Conservation (phyloP, 805 yeast species). For the Scheffersomyces amazonensis region DNA sequence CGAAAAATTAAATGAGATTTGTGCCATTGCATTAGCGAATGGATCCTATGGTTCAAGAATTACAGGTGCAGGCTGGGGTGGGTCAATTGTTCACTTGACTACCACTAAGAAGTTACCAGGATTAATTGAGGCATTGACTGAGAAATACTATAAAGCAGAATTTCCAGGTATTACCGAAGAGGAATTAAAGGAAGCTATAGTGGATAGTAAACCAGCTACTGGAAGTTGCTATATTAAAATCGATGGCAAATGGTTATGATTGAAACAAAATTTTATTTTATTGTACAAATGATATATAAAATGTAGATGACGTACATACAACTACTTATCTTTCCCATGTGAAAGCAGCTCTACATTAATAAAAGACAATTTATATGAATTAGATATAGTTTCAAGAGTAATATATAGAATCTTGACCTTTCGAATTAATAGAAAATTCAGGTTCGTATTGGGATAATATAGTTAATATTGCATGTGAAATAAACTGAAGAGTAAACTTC, state of each 20-base stretch:
- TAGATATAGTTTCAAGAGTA: too few relatives aligned
- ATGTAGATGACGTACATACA: too few relatives aligned
- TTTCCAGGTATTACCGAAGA: slow-evolving; percentile 47
- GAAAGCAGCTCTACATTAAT: too few relatives aligned
- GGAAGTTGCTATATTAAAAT: slow-evolving; percentile 31
- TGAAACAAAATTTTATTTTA: too few relatives aligned
- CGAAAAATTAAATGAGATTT: slow-evolving; percentile 50
- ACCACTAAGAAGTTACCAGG: slow-evolving; percentile 35
- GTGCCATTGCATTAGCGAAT: slow-evolving; percentile 48
- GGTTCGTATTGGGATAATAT: too few relatives aligned
- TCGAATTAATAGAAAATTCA: too few relatives aligned
- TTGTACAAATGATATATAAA: too few relatives aligned
- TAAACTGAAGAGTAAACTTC: too few relatives aligned
- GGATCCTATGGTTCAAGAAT: slow-evolving; percentile 67
- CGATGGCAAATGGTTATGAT: neutral
- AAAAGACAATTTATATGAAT: too few relatives aligned
- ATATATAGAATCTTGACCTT: too few relatives aligned
- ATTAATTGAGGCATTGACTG: slow-evolving; percentile 42
- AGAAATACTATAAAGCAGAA: slow-evolving; percentile 48
- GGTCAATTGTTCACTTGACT: slow-evolving; percentile 66
- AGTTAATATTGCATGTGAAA: too few relatives aligned
- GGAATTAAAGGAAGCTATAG: slow-evolving; percentile 49
- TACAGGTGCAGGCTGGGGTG: slow-evolving; percentile 85
- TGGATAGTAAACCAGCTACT: slow-evolving; percentile 53
- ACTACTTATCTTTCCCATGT: too few relatives aligned